phyloP scores from a whole-genome alignment of 441 rosid genomes.

The Erysimum cheiri region DNA sequence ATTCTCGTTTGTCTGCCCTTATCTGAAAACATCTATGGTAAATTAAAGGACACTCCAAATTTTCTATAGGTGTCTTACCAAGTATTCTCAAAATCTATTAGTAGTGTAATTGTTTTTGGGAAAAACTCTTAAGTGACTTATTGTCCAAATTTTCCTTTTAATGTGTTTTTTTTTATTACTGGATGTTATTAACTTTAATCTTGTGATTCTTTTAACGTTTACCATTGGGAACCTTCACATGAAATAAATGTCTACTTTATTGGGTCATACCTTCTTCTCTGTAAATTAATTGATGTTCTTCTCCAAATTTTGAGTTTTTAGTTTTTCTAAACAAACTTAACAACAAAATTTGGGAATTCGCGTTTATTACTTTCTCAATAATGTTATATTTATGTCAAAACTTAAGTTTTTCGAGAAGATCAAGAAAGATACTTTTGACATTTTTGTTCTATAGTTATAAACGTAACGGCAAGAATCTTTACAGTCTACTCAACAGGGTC shows the following conservation, averaged over 20 bases:
- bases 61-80: neutral
- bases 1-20: neutral
- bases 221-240: constrained; percentile 26
- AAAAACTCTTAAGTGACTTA: neutral
- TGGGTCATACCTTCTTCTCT: neutral
- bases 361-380: neutral
- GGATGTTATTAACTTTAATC: constrained; percentile 19
- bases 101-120: neutral
- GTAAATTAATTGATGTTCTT: neutral
- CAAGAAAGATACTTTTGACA: constrained; percentile 30
- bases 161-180: neutral
- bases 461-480: constrained; percentile 44
- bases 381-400: neutral
- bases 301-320: neutral
- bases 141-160: neutral
- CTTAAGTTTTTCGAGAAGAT: constrained; percentile 30
- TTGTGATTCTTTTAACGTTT: constrained; percentile 13
- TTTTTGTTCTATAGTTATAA: constrained; percentile 16
- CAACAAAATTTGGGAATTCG: constrained; percentile 13
- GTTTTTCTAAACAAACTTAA: neutral
- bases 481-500: constrained; percentile 22
- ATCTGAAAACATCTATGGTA: neutral
- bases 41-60: neutral
- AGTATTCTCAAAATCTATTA: neutral
- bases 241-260: neutral